These are phyloP conservation scores for Basidioascus undulatus DNA, from an alignment of 768 basidiomycete species.

Conservation along the genomic window DNA sequence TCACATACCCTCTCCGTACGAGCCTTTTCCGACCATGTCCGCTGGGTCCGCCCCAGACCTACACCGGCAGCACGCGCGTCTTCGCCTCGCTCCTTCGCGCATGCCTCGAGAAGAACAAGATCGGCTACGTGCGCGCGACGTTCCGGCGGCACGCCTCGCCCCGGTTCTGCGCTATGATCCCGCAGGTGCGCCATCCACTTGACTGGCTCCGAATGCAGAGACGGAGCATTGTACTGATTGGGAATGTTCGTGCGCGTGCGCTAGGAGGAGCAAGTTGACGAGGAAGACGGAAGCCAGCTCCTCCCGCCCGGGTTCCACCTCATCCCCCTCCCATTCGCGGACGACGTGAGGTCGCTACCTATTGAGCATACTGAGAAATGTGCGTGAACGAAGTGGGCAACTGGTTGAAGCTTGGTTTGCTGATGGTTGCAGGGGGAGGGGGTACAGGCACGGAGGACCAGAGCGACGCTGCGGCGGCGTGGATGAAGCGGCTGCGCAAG, in stretches of 20 bases:
- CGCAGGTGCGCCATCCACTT: constrained; percentile 33
- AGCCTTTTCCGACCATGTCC: too few species aligned
- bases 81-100: constrained; percentile 68
- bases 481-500: constrained; percentile 55
- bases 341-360: constrained; percentile 67
- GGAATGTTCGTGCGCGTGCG: too few species aligned
- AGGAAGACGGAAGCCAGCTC: constrained; percentile 38
- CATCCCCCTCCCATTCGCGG: constrained; percentile 77
- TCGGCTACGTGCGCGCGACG: constrained; percentile 24
- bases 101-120: constrained; percentile 53
- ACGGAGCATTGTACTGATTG: not conserved
- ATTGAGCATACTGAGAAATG: constrained; percentile 41
- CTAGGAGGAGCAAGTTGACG: constrained; percentile 42
- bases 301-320: constrained; percentile 82
- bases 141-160: constrained; percentile 26
- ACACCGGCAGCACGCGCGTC: constrained; percentile 74
- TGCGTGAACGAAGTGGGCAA: constrained; percentile 15
- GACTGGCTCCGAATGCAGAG: not conserved
- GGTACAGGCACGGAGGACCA: constrained; percentile 39
- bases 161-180: constrained; percentile 57
- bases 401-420: not conserved
- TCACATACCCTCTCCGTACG: not conserved
- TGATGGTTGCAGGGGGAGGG: not conserved
- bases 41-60: too few species aligned
- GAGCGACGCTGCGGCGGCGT: constrained; percentile 38